These are phyloP conservation scores for Globisporangium megalacanthum DNA, from an alignment of 352 stramenopile genomes.

Conservation along the genomic window DNA sequence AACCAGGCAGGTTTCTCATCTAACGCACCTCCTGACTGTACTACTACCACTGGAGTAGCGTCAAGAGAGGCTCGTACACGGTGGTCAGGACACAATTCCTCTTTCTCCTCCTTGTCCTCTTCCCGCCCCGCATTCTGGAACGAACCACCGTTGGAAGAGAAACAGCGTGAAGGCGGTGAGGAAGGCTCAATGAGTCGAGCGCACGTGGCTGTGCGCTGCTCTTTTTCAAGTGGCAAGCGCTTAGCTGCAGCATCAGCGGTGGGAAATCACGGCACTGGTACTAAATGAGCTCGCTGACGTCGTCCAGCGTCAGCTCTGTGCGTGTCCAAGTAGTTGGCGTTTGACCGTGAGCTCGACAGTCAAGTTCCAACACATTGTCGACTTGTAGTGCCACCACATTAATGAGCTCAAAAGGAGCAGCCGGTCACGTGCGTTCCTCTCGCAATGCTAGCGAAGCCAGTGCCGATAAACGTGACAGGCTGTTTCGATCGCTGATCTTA, in stretches of 20 bases:
- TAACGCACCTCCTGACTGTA: constrained; percentile 31
- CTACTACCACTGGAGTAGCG: neutral
- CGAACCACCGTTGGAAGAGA: constrained; percentile 44
- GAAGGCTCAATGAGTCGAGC: constrained; percentile 25
- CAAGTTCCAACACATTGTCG: neutral
- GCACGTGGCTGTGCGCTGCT: constrained; percentile 17
- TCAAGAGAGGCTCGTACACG: constrained; percentile 26
- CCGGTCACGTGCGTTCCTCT: constrained; percentile 33
- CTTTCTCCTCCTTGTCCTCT: neutral
- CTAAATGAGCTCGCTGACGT: constrained; percentile 56
- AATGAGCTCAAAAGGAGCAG: constrained; percentile 46
- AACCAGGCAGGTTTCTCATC: neutral
- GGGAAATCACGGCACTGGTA: constrained; percentile 54
- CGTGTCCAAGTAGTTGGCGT: too few species aligned
- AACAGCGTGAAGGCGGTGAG: constrained; percentile 37
- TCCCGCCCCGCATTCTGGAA: neutral
- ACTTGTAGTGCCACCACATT: too few species aligned
- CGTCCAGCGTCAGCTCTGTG: constrained; percentile 41
- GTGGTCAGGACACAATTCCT: constrained; percentile 16
- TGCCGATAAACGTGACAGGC: constrained; percentile 29
- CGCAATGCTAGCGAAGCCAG: constrained; percentile 33
- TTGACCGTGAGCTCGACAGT: neutral
- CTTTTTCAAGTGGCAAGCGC: constrained; percentile 32
- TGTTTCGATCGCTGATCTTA: constrained; percentile 42
- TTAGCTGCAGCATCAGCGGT: constrained; percentile 28